phyloP scores from a whole-genome alignment of 768 basidiomycete genomes.

The Sarcodon sp. region DNA sequence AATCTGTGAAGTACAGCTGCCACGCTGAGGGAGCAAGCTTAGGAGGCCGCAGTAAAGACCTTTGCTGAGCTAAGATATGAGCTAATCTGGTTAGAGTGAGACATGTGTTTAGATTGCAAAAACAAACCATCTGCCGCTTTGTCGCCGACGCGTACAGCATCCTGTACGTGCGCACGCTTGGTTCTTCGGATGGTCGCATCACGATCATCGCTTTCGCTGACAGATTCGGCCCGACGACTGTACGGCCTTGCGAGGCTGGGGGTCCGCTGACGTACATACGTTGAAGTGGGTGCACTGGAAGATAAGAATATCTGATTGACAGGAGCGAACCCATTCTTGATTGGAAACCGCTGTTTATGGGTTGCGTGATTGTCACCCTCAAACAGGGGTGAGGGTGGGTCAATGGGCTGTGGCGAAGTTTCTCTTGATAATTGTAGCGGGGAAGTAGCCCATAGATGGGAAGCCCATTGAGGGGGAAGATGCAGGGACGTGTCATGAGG shows the following conservation, averaged over 20 bases:
- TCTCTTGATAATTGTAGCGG: conserved; percentile 13
- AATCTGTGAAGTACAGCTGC: conserved; percentile 95
- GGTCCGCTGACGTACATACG: conserved; percentile 25
- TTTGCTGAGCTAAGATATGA: conserved; percentile 39
- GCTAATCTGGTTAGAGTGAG: not conserved
- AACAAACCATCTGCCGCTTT: conserved; percentile 12
- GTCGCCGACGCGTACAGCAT: conserved; percentile 6
- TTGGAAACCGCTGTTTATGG: conserved; percentile 24
- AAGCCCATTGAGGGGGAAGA: conserved; percentile 52
- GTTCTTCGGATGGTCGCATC: conserved; percentile 66
- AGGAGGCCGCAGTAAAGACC: conserved; percentile 74
- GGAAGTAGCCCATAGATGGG: conserved; percentile 51
- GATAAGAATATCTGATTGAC: conserved; percentile 52
- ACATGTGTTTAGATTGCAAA: conserved; percentile 3
- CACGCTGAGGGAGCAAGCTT: conserved; percentile 90
- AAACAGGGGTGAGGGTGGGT: conserved; percentile 4
- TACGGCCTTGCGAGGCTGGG: conserved; percentile 44
- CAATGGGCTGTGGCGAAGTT: not conserved
- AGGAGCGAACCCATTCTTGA: conserved; percentile 27
- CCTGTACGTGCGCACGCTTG: conserved; percentile 24
- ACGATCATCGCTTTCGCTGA: conserved; percentile 38
- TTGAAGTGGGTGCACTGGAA: conserved; percentile 50
- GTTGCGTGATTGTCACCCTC: conserved; percentile 26
- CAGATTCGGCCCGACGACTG: conserved; percentile 56
- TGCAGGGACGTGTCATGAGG: conserved; percentile 46